phyloP scores from a whole-genome alignment of 768 basidiomycete species.

The Termitomyces sp. region DNA sequence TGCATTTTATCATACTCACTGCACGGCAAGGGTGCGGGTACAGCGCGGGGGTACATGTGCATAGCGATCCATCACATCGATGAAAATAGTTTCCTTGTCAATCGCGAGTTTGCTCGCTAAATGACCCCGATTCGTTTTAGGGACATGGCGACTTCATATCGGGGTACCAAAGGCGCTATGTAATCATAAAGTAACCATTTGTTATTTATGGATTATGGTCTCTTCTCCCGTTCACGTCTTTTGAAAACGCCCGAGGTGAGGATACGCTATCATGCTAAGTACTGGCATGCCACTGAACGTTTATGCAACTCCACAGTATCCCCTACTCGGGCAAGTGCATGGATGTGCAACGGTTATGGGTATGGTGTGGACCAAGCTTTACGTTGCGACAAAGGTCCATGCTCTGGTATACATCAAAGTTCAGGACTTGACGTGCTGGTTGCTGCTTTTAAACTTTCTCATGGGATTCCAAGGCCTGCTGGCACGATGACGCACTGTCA shows the following conservation, averaged over 20 bases:
- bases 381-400: not conserved
- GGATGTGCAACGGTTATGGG: not conserved
- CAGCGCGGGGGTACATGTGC: not conserved
- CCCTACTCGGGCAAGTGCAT: not conserved
- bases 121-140: not conserved
- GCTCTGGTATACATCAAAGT: not conserved
- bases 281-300: no score
- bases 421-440: not conserved
- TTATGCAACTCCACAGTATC: no score
- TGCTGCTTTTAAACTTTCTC: not conserved
- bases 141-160: not conserved
- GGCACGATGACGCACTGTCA: not conserved
- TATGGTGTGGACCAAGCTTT: not conserved
- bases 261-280: not conserved
- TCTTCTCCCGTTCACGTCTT: not conserved
- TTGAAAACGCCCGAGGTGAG: not conserved
- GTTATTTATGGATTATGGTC: no score
- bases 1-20: not conserved
- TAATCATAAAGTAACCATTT: not conserved
- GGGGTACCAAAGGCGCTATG: no score
- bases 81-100: not conserved
- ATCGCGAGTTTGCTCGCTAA: not conserved
- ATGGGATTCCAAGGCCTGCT: not conserved
- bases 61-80: no score
- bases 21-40: not conserved